A percentile compares a stretch with the other conserved stretches of the same genome.
These are phyloP conservation scores for Trichoderma endophyticum DNA, from an alignment of 2,329 filamentous ascomycete species.

Conservation along the genomic window DNA sequence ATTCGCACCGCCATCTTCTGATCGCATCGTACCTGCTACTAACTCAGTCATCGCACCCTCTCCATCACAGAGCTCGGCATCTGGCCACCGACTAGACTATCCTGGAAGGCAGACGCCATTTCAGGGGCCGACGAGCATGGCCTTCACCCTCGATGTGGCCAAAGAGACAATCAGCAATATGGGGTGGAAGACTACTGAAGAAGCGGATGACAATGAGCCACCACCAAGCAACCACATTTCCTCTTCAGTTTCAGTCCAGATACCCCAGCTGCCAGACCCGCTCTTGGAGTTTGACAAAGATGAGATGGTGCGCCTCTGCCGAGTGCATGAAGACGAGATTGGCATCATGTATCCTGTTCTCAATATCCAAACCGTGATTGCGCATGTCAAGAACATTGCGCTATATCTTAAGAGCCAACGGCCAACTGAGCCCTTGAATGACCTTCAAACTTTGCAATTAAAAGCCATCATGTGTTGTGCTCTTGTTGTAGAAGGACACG, in stretches of 20 bases:
- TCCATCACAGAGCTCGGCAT: conserved; percentile 41
- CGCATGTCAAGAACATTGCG: conserved; percentile 67
- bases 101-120: conserved; percentile 63
- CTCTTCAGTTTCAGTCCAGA: conserved; percentile 35
- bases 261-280: conserved; percentile 57
- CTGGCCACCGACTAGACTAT: conserved; percentile 40
- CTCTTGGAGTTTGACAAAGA: conserved; percentile 75
- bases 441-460: conserved; percentile 62
- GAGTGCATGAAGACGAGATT: conserved; percentile 83
- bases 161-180: conserved; percentile 85
- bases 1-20: conserved; percentile 32
- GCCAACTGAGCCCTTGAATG: conserved; percentile 40
- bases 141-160: conserved; percentile 82
- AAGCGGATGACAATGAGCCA: conserved; percentile 57
- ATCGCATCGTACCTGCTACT: conserved; percentile 34
- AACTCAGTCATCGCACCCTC: conserved; percentile 38
- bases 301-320: conserved; percentile 75
- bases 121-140: conserved; percentile 79
- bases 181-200: conserved; percentile 70
- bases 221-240: conserved; percentile 24
- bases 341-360: conserved; percentile 89
- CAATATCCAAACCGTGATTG: conserved; percentile 67
- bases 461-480: conserved; percentile 82
- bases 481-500: conserved; percentile 73
- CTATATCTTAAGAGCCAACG: conserved; percentile 57